Conservation (phyloP, 2,329 filamentous ascomycete genomes). For the Microascus cirrosus region DNA sequence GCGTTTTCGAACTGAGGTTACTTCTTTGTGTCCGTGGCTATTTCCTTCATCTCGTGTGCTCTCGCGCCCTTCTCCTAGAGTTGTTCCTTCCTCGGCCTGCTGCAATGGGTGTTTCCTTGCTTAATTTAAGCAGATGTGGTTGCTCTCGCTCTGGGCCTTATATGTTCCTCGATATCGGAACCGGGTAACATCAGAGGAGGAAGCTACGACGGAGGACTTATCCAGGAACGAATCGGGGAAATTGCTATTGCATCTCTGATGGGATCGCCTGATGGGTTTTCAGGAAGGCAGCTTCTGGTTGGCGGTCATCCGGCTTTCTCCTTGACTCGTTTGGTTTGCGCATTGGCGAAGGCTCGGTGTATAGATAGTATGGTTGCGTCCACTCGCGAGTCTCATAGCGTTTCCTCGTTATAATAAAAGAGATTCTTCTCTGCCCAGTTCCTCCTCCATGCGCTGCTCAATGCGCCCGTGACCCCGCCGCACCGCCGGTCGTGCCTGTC, state of each 20-base stretch:
- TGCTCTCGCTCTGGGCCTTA: not conserved
- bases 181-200: not conserved
- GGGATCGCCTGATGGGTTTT: not conserved
- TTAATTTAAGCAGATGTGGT: not conserved
- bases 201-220: not conserved
- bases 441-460: not conserved
- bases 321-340: constrained; percentile 23
- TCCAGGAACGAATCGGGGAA: not conserved
- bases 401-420: not conserved
- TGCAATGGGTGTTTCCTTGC: not conserved
- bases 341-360: constrained; percentile 22
- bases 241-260: not conserved
- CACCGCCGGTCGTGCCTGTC: not conserved
- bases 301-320: not conserved
- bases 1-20: not conserved
- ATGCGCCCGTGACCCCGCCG: not conserved
- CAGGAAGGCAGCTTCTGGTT: constrained; percentile 15
- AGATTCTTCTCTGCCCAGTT: not conserved
- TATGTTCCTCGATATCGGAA: not conserved
- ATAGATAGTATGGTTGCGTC: constrained; percentile 20
- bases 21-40: not conserved
- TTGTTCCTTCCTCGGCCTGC: not conserved
- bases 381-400: constrained; percentile 1
- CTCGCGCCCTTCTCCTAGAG: not conserved
- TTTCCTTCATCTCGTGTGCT: not conserved